These are phyloP conservation scores for Phytophthora pseudosyringae DNA, from an alignment of 352 stramenopile genomes.

Conservation along the genomic window DNA sequence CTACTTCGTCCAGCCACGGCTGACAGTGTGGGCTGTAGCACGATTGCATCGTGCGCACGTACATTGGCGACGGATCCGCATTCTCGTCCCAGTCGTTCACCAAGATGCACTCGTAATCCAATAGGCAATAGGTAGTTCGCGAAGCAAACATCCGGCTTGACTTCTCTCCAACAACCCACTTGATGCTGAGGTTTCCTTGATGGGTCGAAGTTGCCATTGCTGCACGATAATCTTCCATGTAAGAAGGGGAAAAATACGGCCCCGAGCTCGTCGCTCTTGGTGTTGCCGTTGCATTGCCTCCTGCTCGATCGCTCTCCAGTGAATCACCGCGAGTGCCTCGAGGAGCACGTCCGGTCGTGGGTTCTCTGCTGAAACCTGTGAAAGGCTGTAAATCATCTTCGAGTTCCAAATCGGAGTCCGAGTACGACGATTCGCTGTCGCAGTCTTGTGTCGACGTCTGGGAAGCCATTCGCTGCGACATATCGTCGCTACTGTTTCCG, in stretches of 20 bases:
- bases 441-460: conserved; percentile 37
- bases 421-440: conserved; percentile 55
- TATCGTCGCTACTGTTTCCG: conserved; percentile 4
- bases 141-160: conserved; percentile 72
- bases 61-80: conserved; percentile 60
- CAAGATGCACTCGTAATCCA: conserved; percentile 81
- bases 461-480: conserved; percentile 28
- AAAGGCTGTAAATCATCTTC: conserved; percentile 40
- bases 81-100: conserved; percentile 79
- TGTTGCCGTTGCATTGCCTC: conserved; percentile 13
- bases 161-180: conserved; percentile 74
- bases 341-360: conserved; percentile 19
- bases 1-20: conserved; percentile 70
- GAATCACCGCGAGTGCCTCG: conserved; percentile 34
- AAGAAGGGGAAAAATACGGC: conserved; percentile 33
- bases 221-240: conserved; percentile 57
- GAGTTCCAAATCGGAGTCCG: conserved; percentile 46
- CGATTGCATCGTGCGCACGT: conserved; percentile 73
- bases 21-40: conserved; percentile 67
- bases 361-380: conserved; percentile 31
- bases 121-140: conserved; percentile 64
- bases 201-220: conserved; percentile 50
- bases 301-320: conserved; percentile 23
- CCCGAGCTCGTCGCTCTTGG: conserved; percentile 14
- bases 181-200: conserved; percentile 72